Percentiles rank a stretch among this genome's conserved stretches.
These are phyloP conservation scores for Kodamaea ohmeri DNA, from an alignment of 1,139 yeast species.

Conservation along the genomic window DNA sequence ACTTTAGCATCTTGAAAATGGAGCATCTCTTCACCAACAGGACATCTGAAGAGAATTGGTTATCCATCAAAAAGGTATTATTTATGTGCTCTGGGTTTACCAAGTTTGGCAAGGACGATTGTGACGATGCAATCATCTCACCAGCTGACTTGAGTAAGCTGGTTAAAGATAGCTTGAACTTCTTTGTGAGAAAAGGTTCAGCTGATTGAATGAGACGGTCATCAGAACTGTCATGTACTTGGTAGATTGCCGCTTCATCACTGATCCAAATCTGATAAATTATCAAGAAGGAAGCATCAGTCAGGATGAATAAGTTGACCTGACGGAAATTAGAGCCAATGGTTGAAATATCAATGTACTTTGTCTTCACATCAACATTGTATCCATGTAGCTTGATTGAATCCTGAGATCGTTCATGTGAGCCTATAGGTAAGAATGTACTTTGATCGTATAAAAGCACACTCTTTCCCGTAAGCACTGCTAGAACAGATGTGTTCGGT, in stretches of 20 bases:
- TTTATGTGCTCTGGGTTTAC: constrained; percentile 41
- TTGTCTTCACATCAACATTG: constrained; percentile 26
- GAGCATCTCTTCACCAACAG: constrained; percentile 22
- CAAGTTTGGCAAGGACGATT: constrained; percentile 19
- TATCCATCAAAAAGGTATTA: constrained; percentile 31
- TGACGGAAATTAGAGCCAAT: constrained; percentile 29
- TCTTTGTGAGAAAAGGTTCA: constrained; percentile 30
- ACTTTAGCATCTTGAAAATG: constrained; percentile 35
- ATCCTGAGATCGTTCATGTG: constrained; percentile 29
- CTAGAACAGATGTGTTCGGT: constrained; percentile 37
- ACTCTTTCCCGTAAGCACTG: constrained; percentile 27
- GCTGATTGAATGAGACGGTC: constrained; percentile 34
- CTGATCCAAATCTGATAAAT: constrained; percentile 35
- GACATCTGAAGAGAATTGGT: constrained; percentile 23
- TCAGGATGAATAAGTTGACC: constrained; percentile 35
- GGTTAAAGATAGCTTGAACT: constrained; percentile 29
- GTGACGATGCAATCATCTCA: constrained; percentile 23
- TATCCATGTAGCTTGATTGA: constrained; percentile 38
- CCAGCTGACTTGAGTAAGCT: constrained; percentile 37
- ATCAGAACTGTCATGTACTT: constrained; percentile 25
- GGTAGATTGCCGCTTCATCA: constrained; percentile 32
- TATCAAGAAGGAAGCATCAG: constrained; percentile 31
- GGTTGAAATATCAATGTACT: constrained; percentile 26
- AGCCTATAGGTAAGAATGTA: constrained; percentile 35
- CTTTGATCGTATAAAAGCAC: constrained; percentile 29